Base-by-base conservation (phyloP, 2,329 filamentous ascomycete genomes). In the Aspergillus arachidicola region DNA sequence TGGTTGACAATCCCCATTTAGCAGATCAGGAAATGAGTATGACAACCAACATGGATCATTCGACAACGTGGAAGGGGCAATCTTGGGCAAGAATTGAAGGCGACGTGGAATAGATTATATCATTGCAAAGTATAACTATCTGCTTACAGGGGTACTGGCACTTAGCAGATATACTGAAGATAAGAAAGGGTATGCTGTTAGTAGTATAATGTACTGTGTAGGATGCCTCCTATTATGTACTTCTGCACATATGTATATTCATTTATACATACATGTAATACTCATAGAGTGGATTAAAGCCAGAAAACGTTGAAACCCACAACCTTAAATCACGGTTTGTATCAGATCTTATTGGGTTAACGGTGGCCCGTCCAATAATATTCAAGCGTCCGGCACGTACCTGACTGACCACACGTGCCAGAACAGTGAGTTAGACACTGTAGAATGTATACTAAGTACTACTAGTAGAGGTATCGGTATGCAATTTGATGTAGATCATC, bases 281-380 rank as follows among this genome's bases (percentile, higher is more conserved):
- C 38, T 10, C n/a, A 41, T 41, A 12, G 26, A 19, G 26, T 50
- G 23, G 23, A 30, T 50, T 53, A 9, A 21, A 11, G 14, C 51
- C 16, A 36, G 21, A 23, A 23, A 12, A 46, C 51, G 34, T 55
- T 38, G 30, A 38, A 55, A 26, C 32, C 51, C 51, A 23, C 32
- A 54, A 54, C 51, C 32, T 54, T 36, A 54, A 54, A 54, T 54
- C 51, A 12, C 5, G 23, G 6, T 21, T 2, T 23, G 50, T 53
- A 53, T 53, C 28, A 21, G 32, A 54, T 54, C 32, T 21, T 19
- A 55, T 55, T 55, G 51, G 51, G 32, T 55, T n/a, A 7, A 55
- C n/a, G 12, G 3, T 19, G n/a, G 30, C 32, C 51, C 51, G 21
- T 38, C 51, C 32, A 55, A 55, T 55, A 1, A 36, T 26, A 26